Conservation (phyloP, 1,139 yeast species). For the Geotrichum europaeum region DNA sequence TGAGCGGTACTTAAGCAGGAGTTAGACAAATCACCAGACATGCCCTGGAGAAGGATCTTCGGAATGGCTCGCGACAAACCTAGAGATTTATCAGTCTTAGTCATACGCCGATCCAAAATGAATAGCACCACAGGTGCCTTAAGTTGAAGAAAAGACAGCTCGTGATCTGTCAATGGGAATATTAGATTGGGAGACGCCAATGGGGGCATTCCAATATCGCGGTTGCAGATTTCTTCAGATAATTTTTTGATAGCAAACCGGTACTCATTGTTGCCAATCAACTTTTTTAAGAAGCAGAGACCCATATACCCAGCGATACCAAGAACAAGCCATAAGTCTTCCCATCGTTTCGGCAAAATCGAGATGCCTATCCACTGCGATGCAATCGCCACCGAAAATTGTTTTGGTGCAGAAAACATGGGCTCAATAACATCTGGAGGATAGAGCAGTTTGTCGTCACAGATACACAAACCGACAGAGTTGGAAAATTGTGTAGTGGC, state of each 20-base stretch:
- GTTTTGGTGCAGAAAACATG: slow-evolving; percentile 61
- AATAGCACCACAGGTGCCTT: slow-evolving; percentile 84
- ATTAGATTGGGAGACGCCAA: slow-evolving; percentile 60
- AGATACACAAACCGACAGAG: slow-evolving; percentile 70
- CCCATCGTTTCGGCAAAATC: slow-evolving; percentile 71
- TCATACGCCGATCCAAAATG: slow-evolving; percentile 86
- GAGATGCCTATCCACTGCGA: slow-evolving; percentile 93
- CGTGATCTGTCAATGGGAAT: slow-evolving; percentile 62
- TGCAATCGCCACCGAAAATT: slow-evolving; percentile 64
- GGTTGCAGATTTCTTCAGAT: slow-evolving; percentile 60
- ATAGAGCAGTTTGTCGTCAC: slow-evolving; percentile 62
- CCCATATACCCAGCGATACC: slow-evolving; percentile 88
- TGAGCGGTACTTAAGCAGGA: slow-evolving; percentile 77
- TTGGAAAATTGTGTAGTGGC: slow-evolving; percentile 46
- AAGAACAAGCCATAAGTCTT: slow-evolving; percentile 87
- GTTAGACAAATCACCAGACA: slow-evolving; percentile 86
- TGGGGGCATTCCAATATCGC: slow-evolving; percentile 79
- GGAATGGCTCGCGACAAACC: slow-evolving; percentile 91
- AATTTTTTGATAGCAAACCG: slow-evolving; percentile 61
- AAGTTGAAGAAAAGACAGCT: slow-evolving; percentile 57
- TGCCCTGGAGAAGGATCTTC: slow-evolving; percentile 83
- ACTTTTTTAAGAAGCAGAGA: slow-evolving; percentile 54
- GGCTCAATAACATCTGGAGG: slow-evolving; percentile 78
- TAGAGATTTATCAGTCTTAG: slow-evolving; percentile 89
- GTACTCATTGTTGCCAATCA: slow-evolving; percentile 82